Base-by-base conservation (phyloP, 768 basidiomycete genomes). In the Rhodotorula graminis region DNA sequence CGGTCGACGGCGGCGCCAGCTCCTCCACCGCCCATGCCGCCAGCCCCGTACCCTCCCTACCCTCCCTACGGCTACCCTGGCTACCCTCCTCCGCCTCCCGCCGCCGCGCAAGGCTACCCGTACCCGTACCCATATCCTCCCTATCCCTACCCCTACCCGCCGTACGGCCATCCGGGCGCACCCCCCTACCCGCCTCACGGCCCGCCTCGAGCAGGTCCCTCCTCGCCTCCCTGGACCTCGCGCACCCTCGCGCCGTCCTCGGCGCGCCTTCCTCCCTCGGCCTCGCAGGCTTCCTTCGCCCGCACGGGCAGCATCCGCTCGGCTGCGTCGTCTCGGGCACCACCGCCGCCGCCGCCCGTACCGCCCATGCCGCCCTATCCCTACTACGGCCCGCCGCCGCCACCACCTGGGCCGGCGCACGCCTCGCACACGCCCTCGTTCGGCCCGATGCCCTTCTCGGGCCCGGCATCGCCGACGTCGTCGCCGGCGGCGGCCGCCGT, bases 41-140 rank as follows among this genome's bases (percentile, higher is more conserved):
- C 65, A 44, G 56, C 10, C 40, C 65, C 71, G 2, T 57, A 63
- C 55, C 66, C 63, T 47, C 60, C 60, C 40, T 61, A 58, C 60
- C 60, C 42, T 8, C n/a, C 59, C 12, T 61, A 62, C 46, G 47
- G 57, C 31, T 62, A 69, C 50, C 63, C 60, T 9, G 65, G 61
- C n/a, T n/a, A 47, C 29, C 55, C 65, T 5, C 55, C 61, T 3
- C 33, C 37, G 7, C 57, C 37, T 15, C 37, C 57, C 56, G 56
- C 8, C 42, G 46, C 25, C 37, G 66, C 2, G 61, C 57, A 6
- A 52, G 49, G 25, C 11, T 58, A 58, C 57, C 57, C 57, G 1
- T 58, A 58, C 57, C 57, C 57, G 12, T 61, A 61, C 44, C 60
- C 60, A 2, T 55, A 44, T 19, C 52, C 50, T 27, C 61, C 27